Evolutionary conservation across 1,139 yeast species (phyloP).

Genomic region (Lodderomyces margitis): DNA sequence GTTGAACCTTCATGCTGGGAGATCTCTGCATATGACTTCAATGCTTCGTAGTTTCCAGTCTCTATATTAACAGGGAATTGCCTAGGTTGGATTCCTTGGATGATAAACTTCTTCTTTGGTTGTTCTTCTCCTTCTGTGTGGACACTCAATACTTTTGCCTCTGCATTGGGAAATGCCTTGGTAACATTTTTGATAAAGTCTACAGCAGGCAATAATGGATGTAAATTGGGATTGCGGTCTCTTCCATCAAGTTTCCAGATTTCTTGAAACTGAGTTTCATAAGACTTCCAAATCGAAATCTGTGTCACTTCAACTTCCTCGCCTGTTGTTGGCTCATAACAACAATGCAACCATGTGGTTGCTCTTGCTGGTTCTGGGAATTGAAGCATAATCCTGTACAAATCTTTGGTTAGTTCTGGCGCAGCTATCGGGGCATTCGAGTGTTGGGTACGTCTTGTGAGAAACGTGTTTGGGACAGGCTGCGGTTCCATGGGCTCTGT

Average conservation of each 20-base stretch:
- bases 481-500: constrained; percentile 20
- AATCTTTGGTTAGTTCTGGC: constrained; percentile 56
- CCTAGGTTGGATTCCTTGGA: constrained; percentile 73
- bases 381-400: constrained; percentile 58
- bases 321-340: constrained; percentile 65
- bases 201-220: constrained; percentile 84
- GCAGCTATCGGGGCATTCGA: constrained; percentile 53
- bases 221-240: constrained; percentile 23
- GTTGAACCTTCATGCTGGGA: constrained; percentile 12
- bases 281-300: constrained; percentile 92
- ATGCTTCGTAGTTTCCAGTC: constrained; percentile 46
- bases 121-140: constrained; percentile 48
- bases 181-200: constrained; percentile 94
- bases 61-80: constrained; percentile 46
- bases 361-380: constrained; percentile 90
- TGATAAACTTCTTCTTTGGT: constrained; percentile 70
- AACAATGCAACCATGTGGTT: constrained; percentile 91
- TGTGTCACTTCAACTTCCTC: constrained; percentile 84
- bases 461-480: constrained; percentile 22
- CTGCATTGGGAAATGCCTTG: constrained; percentile 84
- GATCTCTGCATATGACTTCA: constrained; percentile 22
- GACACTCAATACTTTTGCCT: constrained; percentile 83
- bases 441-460: constrained; percentile 35
- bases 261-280: constrained; percentile 74
- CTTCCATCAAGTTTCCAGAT: constrained; percentile 24